These are phyloP conservation scores for Penicillium bovifimosum DNA, from an alignment of 495 filamentous ascomycete species.

Conservation along the genomic window DNA sequence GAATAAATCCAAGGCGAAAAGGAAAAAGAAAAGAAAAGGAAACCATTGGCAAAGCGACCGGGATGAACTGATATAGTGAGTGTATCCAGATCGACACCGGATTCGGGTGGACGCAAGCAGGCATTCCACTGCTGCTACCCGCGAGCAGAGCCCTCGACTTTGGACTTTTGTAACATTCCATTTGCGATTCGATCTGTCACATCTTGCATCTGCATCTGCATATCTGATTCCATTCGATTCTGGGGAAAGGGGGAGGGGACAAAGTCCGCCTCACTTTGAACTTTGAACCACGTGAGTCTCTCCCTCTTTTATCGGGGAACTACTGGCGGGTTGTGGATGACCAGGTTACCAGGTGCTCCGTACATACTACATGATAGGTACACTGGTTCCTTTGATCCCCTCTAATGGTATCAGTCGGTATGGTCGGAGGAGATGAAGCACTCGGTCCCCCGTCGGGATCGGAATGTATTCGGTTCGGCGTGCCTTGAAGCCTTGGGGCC, in stretches of 20 bases:
- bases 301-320: constrained; percentile 2
- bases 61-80: constrained; percentile 25
- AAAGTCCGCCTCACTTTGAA: constrained; percentile 7
- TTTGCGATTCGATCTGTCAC: not conserved
- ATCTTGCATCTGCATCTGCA: not conserved
- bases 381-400: not conserved
- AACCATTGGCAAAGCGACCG: constrained; percentile 23
- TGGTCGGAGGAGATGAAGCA: constrained; percentile 3
- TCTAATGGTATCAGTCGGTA: not conserved
- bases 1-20: constrained; percentile 3
- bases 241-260: not conserved
- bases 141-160: constrained; percentile 3
- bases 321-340: not conserved
- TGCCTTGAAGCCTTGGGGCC: not conserved
- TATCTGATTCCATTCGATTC: not conserved
- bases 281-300: constrained; percentile 8
- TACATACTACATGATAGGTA: not conserved
- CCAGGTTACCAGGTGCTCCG: too few species aligned
- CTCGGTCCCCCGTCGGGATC: not conserved
- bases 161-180: constrained; percentile 1
- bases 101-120: constrained; percentile 27
- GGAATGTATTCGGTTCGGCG: not conserved
- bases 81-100: constrained; percentile 20
- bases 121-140: constrained; percentile 14
- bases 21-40: constrained; percentile 14